Base-by-base conservation (phyloP, 495 filamentous ascomycete genomes). In the Immersiella caudata region DNA sequence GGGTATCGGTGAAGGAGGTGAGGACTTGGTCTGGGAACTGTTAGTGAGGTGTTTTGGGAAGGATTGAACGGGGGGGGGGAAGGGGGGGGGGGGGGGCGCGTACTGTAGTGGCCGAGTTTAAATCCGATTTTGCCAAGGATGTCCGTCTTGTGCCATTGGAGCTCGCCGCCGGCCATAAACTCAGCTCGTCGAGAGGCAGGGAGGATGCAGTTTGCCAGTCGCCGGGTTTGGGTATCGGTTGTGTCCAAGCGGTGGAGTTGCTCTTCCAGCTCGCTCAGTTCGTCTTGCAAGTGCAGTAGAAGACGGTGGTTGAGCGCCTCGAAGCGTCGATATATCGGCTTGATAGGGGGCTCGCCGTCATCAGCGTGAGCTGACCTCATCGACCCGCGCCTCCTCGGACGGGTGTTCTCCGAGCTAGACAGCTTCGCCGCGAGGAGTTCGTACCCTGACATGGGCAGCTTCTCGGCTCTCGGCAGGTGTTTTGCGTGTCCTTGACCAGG, bases 81-180 rank as follows among this genome's bases (percentile, higher is more conserved):
- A n/a, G n/a, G n/a, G n/a, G n/a, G n/a, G n/a, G n/a, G n/a, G n/a
- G n/a, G n/a, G 40, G 20, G 54, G 58, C 7, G 18, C 52, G 16
- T 79, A 95, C 93, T 94, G 73, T 97, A 97, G 73, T 95, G 91
- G 33, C 87, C 86, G 5, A 93, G 79, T 70, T 97, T 97, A 51
- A 87, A 84, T 22, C 85, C 89, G 65, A 95, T 85, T 66, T 86
- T 82, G 3, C 86, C 86, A 67, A 97, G 80, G 8, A 94, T 76
- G 51, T 93, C 87, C 25, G 87, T 86, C 67, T 89, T 87, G 36
- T 87, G 85, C 79, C 87, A 90, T 73, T 93, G 87, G 21, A 94
- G 79, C n/a, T 91, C 91, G 16, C 84, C 86, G 24, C 86, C 86
- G 6, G 83, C 80, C 66, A 89, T 86, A n/a, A 84, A 83, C 61